Base-by-base conservation (phyloP, 371 early-diverging fungal species). In the Saksenaea vasiformis region DNA sequence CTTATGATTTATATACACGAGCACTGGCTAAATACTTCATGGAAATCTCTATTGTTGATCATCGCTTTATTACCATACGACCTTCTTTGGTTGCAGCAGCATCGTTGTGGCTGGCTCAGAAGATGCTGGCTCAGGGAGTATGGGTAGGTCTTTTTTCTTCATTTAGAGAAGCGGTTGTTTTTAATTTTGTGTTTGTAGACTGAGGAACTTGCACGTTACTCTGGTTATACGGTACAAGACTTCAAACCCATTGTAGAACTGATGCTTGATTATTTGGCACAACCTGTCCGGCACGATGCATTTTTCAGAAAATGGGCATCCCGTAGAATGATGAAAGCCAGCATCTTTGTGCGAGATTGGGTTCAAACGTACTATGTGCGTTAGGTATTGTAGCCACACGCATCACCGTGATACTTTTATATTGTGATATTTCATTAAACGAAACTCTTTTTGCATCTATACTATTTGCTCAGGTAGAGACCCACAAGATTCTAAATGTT, bases 21-120 rank as follows among this genome's bases (percentile, higher is more conserved):
- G 94, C 92, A 7, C 73, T 99, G 14, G 98, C 97, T 10, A 97
- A 97, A 75, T 98, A 97, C 74, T 85, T 99, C 60, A 89, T 99
- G 90, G 99, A 99, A 81, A 84, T 97, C 5, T 85, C 95, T 14
- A 80, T 95, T 13, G 71, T 99, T 22, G 96, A 98, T 74, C 88
- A 96, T 64, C 77, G 84, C 17, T 93, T 97, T 66, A 74, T 98
- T 47, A 64, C 64, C 34, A 87, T 78, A 27, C 75, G 87, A 14
- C 95, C 98, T 0, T 95, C 95, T 22, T 70, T 85, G 60, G 74
- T 94, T 28, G 95, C 99, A 3, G 94, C 93, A 1, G 88, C 97
- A 1, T 80, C 91, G 15, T 74, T 97, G 43, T 97, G 88, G 82
- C 78, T 99, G 7, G 93, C 99, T 1, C 86, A 97, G 47, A 84